A percentile compares a stretch with the other conserved stretches of the same genome.
Conservation (phyloP, 768 basidiomycete genomes). For the Dentipellis fragilis region DNA sequence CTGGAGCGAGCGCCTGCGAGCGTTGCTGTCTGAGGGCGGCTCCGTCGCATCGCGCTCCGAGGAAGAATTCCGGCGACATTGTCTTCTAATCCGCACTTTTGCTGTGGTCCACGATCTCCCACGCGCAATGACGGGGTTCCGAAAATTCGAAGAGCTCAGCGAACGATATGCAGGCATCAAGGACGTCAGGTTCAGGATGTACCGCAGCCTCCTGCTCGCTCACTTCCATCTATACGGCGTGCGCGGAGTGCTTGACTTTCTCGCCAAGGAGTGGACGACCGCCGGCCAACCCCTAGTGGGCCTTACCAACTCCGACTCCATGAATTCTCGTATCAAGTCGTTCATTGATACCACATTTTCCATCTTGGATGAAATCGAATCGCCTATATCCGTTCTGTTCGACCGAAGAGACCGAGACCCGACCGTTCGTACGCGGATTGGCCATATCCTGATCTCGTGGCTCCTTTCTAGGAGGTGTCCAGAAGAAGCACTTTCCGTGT, state of each 20-base stretch:
- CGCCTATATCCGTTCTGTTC: neutral
- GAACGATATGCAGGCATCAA: too few relatives aligned
- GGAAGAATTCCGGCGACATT: neutral
- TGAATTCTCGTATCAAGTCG: neutral
- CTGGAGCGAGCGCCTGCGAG: conserved; percentile 8
- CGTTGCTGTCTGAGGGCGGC: conserved; percentile 1
- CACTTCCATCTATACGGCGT: neutral
- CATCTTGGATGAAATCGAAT: neutral
- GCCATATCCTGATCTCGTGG: conserved; percentile 5
- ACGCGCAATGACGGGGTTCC: neutral
- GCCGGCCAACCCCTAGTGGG: neutral
- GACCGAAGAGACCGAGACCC: neutral
- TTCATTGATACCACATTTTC: conserved; percentile 3
- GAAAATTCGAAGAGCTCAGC: neutral
- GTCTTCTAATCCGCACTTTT: neutral
- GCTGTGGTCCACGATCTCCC: neutral
- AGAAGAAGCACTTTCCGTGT: conserved; percentile 12
- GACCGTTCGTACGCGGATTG: neutral
- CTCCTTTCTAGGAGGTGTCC: conserved; percentile 8
- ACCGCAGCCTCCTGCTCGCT: too few relatives aligned
- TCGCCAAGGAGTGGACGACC: neutral
- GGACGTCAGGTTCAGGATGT: too few relatives aligned
- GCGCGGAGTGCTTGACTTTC: neutral
- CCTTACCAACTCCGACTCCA: too few relatives aligned
- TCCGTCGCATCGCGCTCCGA: neutral